phyloP scores from a whole-genome alignment of 805 yeast genomes.

The Starmerella potacharoeniae region DNA sequence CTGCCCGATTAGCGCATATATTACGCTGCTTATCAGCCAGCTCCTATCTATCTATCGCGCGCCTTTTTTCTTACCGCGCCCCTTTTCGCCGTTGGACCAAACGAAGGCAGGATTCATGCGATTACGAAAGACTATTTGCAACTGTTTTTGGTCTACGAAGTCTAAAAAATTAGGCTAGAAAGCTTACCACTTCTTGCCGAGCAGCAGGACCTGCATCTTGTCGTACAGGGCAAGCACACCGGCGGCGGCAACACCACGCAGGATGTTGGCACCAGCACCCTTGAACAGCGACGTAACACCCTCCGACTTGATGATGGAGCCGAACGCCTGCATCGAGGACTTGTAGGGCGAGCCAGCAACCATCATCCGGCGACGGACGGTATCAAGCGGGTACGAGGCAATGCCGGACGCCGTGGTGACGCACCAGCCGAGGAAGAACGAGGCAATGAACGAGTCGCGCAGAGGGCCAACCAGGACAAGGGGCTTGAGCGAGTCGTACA shows the following conservation, averaged over 20 bases:
- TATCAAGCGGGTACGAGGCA: constrained; percentile 94
- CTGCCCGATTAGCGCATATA: too few species aligned
- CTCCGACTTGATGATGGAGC: constrained; percentile 80
- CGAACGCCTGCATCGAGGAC: constrained; percentile 86
- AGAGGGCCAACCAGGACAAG: constrained; percentile 79
- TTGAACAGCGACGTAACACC: constrained; percentile 84
- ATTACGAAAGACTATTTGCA: not conserved
- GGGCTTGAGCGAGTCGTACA: constrained; percentile 89
- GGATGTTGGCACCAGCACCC: constrained; percentile 97
- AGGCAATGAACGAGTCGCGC: constrained; percentile 81
- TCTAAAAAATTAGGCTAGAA: constrained; percentile 5
- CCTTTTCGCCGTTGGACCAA: too few species aligned
- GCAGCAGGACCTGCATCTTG: constrained; percentile 80
- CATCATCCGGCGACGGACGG: constrained; percentile 98
- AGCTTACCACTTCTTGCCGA: constrained; percentile 58
- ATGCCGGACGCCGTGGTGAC: constrained; percentile 95
- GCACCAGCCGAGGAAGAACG: constrained; percentile 89
- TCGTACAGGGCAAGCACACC: constrained; percentile 95
- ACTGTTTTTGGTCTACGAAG: constrained; percentile 2
- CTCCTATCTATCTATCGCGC: too few species aligned
- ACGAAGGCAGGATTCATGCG: too few species aligned
- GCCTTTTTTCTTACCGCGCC: too few species aligned
- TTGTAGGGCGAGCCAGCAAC: constrained; percentile 93
- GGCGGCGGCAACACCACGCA: constrained; percentile 98
- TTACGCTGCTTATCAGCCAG: too few species aligned